Evolutionary conservation across 495 filamentous ascomycete genomes (phyloP).

Genomic region (Peziza echinospora): DNA sequence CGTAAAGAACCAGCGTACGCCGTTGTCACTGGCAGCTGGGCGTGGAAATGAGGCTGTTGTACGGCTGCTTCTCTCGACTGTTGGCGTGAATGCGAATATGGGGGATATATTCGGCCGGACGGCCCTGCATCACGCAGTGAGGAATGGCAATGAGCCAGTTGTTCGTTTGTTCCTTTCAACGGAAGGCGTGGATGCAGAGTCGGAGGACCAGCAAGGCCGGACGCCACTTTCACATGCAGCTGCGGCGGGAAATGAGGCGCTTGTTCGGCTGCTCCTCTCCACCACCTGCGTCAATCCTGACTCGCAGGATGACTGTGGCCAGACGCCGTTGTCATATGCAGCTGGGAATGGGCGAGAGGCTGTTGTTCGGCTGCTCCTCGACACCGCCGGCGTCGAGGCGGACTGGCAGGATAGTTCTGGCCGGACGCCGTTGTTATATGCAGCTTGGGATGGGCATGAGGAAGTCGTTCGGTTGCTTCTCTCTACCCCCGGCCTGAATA

Average conservation of each 20-base stretch:
- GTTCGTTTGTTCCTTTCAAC: background rate
- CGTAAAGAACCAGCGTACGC: slow-evolving; percentile 6
- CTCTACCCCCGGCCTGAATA: too few species aligned
- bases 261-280: too few species aligned
- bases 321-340: slow-evolving; percentile 23
- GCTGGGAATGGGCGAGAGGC: slow-evolving; percentile 2
- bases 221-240: too few species aligned
- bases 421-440: background rate
- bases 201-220: too few species aligned
- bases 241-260: slow-evolving; percentile 7
- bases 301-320: slow-evolving; percentile 16
- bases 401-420: slow-evolving; percentile 21
- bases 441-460: background rate
- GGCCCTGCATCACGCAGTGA: slow-evolving; percentile 11
- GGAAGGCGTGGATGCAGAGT: too few species aligned
- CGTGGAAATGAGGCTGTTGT: slow-evolving; percentile 14
- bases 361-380: background rate
- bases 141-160: background rate
- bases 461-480: too few species aligned
- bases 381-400: slow-evolving; percentile 20
- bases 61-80: slow-evolving; percentile 9
- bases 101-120: slow-evolving; percentile 14
- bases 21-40: slow-evolving; percentile 16
- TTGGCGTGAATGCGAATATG: slow-evolving; percentile 5
- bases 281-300: slow-evolving; percentile 20